phyloP scores from a whole-genome alignment of 2,329 filamentous ascomycete species.

The Neonectria faginata region DNA sequence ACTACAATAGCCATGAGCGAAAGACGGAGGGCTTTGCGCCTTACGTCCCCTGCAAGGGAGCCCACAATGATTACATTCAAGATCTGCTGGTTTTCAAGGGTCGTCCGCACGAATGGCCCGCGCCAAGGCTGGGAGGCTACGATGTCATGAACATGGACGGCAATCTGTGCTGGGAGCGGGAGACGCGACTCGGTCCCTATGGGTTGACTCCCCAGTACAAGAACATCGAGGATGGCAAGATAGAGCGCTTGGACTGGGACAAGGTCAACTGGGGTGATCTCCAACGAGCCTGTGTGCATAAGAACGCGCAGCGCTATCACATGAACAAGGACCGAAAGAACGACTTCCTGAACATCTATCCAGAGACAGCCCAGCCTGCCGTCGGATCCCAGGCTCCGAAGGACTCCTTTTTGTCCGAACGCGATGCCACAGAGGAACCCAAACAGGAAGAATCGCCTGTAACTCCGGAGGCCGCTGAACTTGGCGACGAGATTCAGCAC shows the following conservation, averaged over 20 bases:
- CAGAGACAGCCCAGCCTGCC: constrained; percentile 46
- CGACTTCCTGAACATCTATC: constrained; percentile 57
- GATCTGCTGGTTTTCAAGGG: constrained; percentile 75
- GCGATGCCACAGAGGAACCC: constrained; percentile 22
- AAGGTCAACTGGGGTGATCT: constrained; percentile 77
- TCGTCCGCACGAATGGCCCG: constrained; percentile 68
- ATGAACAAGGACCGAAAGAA: constrained; percentile 56
- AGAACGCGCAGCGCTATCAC: constrained; percentile 74
- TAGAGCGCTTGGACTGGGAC: constrained; percentile 66
- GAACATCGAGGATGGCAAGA: constrained; percentile 53
- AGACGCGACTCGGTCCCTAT: constrained; percentile 77
- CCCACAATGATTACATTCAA: constrained; percentile 67
- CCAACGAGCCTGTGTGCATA: constrained; percentile 73
- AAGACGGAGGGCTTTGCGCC: constrained; percentile 65
- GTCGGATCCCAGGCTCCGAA: constrained; percentile 31
- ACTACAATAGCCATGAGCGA: constrained; percentile 75
- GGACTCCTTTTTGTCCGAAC: constrained; percentile 24
- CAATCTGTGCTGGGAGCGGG: constrained; percentile 74
- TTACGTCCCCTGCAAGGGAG: constrained; percentile 74
- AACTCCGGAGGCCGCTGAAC: neutral
- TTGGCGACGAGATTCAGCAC: constrained; percentile 11
- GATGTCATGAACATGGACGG: constrained; percentile 69
- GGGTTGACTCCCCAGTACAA: constrained; percentile 64
- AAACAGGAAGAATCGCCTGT: neutral
- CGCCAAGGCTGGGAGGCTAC: constrained; percentile 72